phyloP scores from a whole-genome alignment of 257 asterid species.

The Vinca minor region DNA sequence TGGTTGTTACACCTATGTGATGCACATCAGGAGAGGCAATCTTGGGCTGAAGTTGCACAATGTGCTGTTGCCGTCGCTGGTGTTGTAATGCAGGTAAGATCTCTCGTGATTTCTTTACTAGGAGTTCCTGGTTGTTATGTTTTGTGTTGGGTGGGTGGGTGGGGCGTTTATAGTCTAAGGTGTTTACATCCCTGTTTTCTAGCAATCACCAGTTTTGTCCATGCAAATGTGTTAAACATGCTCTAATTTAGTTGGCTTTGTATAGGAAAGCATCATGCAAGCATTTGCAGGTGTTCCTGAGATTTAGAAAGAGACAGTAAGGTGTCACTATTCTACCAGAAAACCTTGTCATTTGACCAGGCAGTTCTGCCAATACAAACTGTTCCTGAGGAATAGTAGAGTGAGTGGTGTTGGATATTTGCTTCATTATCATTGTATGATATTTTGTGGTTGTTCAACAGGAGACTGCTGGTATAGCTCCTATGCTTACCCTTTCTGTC shows the following conservation, averaged over 20 bases:
- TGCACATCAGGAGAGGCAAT: conserved; percentile 99
- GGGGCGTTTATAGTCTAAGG: too few species aligned
- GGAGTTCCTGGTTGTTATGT: background rate
- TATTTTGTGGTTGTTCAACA: background rate
- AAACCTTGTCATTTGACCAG: background rate
- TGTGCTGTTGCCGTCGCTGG: conserved; percentile 99
- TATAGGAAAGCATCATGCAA: too few species aligned
- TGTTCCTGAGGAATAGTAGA: background rate
- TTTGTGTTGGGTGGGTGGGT: too few species aligned
- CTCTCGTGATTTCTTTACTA: background rate
- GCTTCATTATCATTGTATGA: background rate
- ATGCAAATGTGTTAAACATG: too few species aligned
- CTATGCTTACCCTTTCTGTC: background rate
- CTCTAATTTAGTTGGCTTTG: too few species aligned
- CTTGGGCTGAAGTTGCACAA: conserved; percentile 99
- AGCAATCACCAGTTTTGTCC: too few species aligned
- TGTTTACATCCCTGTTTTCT: too few species aligned
- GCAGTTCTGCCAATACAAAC: background rate
- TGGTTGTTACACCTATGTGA: conserved; percentile 95
- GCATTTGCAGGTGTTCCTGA: too few species aligned
- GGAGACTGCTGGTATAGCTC: background rate
- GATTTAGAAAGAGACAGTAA: too few species aligned
- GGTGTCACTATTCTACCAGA: background rate
- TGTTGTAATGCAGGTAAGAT: conserved; percentile 89
- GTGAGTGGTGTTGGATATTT: background rate